phyloP scores from a whole-genome alignment of 139 green algal species.

The Yamagishiella unicocca region DNA sequence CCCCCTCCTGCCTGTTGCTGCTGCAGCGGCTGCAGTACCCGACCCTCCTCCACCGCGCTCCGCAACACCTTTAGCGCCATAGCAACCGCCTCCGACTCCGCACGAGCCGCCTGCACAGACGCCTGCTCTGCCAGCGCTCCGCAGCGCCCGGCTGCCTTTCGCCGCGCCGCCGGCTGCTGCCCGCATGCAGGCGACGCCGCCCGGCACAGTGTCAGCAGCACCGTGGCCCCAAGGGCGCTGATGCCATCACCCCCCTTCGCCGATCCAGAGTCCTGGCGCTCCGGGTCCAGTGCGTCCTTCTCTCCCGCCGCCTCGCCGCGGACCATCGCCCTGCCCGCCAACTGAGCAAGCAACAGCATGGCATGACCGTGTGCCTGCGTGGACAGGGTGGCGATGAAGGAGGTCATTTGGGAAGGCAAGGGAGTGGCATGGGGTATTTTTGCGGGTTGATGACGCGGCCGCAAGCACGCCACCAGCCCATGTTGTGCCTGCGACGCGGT shows the following conservation, averaged over 20 bases:
- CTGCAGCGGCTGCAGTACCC: neutral
- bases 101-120: slow-evolving; percentile 9
- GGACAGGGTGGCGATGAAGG: neutral
- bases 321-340: neutral
- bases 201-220: neutral
- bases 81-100: neutral
- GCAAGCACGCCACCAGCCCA: no score
- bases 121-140: slow-evolving; percentile 5
- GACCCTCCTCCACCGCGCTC: neutral
- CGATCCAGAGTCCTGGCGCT: no score
- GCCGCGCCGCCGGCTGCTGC: neutral
- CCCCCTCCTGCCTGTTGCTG: neutral
- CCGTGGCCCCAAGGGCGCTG: slow-evolving; percentile 7
- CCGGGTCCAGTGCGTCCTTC: neutral
- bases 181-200: neutral
- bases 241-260: neutral
- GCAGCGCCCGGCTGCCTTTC: neutral
- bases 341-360: neutral
- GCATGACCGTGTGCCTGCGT: slow-evolving; percentile 21
- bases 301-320: neutral
- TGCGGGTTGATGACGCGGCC: no score
- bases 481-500: no score
- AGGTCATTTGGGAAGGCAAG: neutral
- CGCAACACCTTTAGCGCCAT: neutral
- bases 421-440: no score